These are phyloP conservation scores for Lepidium aucheri DNA, from an alignment of 345 rosid species.

Conservation along the genomic window DNA sequence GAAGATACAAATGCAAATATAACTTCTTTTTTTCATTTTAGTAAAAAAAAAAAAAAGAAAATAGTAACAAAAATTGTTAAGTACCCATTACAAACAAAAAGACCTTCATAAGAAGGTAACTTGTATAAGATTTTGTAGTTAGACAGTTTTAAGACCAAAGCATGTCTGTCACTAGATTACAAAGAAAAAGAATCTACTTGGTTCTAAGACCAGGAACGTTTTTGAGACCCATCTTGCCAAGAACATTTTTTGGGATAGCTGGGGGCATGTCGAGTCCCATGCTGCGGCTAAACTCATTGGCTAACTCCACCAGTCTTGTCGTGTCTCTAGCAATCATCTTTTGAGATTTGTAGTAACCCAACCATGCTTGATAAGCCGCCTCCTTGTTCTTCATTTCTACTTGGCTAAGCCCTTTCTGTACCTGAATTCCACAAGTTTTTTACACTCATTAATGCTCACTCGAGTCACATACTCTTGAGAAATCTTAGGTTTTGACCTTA, in stretches of 20 bases:
- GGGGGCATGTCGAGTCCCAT: conserved; percentile 93
- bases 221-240: conserved; percentile 92
- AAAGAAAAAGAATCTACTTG: conserved; percentile 26
- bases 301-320: conserved; percentile 72
- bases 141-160: not conserved
- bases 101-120: not conserved
- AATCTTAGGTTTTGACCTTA: not conserved
- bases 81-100: not conserved
- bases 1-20: too few relatives aligned
- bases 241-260: conserved; percentile 57
- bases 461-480: not conserved
- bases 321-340: conserved; percentile 72
- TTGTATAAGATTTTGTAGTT: not conserved
- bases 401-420: conserved; percentile 58
- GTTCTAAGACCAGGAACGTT: conserved; percentile 83
- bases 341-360: conserved; percentile 89
- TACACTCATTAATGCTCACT: not conserved
- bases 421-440: conserved; percentile 39
- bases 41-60: too few relatives aligned
- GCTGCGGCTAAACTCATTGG: conserved; percentile 85
- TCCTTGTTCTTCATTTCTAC: conserved; percentile 88
- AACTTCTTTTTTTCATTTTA: too few relatives aligned
- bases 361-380: conserved; percentile 93
- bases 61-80: too few relatives aligned
- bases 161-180: not conserved